These are phyloP conservation scores for Aureobasidium sp. DNA, from an alignment of 2,329 filamentous ascomycete genomes.

Conservation along the genomic window DNA sequence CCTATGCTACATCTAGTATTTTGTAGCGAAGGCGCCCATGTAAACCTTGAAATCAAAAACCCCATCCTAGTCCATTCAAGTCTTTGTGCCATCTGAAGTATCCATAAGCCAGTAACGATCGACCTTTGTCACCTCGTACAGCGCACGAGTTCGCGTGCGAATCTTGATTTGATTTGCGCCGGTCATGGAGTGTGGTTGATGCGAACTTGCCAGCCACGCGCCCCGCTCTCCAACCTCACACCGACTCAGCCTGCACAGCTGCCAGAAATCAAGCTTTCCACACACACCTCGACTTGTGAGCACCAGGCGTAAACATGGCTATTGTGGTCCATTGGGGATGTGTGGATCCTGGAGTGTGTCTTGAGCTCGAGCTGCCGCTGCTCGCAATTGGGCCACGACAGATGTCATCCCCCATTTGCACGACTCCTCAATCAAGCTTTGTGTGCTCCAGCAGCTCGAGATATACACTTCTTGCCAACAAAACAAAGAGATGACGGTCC, in stretches of 20 bases:
- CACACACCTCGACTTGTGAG: background rate
- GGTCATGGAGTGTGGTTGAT: background rate
- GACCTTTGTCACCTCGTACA: background rate
- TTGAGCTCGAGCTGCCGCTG: no score
- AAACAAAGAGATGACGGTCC: no score
- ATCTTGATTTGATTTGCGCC: background rate
- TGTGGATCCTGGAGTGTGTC: no score
- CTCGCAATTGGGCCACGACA: no score
- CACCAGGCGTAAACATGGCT: background rate
- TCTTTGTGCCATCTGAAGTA: background rate
- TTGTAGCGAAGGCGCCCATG: background rate
- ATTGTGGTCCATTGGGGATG: rapidly evolving
- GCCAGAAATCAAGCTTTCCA: background rate
- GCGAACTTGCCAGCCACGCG: background rate
- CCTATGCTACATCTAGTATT: background rate
- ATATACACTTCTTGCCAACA: no score
- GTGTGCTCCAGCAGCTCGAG: no score
- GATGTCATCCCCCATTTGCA: no score
- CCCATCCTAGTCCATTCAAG: background rate
- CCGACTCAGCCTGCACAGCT: background rate
- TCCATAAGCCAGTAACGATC: background rate
- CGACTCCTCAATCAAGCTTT: no score
- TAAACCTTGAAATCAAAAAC: background rate
- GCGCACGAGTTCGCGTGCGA: background rate
- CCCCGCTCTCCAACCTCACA: background rate